These are phyloP conservation scores for Sedum album DNA, from an alignment of 164 flowering plant genomes.

Conservation along the genomic window DNA sequence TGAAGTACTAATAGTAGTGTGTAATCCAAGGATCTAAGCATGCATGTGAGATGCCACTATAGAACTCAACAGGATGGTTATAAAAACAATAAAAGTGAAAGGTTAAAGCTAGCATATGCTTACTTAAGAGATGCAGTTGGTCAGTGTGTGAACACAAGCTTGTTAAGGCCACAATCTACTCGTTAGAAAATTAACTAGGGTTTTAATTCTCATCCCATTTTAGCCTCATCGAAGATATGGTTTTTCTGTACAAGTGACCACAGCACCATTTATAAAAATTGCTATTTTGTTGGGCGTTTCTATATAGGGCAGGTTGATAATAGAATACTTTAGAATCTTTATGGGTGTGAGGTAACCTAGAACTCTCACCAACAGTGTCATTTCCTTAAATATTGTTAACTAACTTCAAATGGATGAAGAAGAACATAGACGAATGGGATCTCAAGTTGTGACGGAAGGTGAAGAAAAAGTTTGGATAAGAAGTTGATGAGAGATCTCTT, in stretches of 20 bases:
- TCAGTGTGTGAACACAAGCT: neutral
- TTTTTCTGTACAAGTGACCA: no score
- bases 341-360: neutral
- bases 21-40: no score
- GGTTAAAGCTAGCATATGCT: no score
- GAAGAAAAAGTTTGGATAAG: slow-evolving; percentile 5
- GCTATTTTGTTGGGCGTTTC: neutral
- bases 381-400: neutral
- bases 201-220: no score
- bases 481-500: neutral
- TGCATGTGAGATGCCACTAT: no score
- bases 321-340: neutral
- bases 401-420: neutral
- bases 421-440: slow-evolving; percentile 1
- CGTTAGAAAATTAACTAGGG: neutral
- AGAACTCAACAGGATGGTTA: no score
- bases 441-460: slow-evolving; percentile 4
- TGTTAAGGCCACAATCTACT: neutral
- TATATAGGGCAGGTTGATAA: neutral
- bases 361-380: neutral
- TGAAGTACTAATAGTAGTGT: no score
- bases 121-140: no score
- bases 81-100: no score
- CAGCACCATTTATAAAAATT: neutral
- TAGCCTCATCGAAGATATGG: no score